These are phyloP conservation scores for Nicotiana undulata DNA, from an alignment of 257 asterid genomes.

Conservation along the genomic window DNA sequence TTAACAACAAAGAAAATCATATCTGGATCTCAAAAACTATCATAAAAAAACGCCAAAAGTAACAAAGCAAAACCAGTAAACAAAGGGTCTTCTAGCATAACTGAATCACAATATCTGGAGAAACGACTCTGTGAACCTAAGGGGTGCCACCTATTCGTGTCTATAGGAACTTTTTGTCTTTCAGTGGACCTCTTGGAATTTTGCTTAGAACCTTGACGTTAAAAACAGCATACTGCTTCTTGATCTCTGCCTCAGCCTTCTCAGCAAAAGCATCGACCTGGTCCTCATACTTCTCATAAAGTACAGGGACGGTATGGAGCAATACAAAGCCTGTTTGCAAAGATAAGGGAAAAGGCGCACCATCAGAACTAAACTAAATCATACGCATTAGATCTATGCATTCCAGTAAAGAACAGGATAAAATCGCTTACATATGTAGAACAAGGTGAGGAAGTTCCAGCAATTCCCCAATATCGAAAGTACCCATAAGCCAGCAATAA, in stretches of 20 bases:
- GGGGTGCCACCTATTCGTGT: slow-evolving; percentile 10
- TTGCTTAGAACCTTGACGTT: slow-evolving; percentile 68
- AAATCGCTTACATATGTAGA: slow-evolving; percentile 55
- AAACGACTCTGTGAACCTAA: slow-evolving; percentile 13
- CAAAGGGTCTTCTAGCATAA: slow-evolving; percentile 25
- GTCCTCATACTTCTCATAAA: slow-evolving; percentile 77
- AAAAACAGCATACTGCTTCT: slow-evolving; percentile 71
- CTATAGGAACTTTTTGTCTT: slow-evolving; percentile 55
- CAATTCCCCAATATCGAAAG: slow-evolving; percentile 63
- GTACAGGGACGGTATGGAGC: slow-evolving; percentile 71
- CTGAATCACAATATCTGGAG: slow-evolving; percentile 20
- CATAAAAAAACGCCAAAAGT: slow-evolving; percentile 12
- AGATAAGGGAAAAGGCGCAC: neutral
- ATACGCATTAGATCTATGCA: neutral
- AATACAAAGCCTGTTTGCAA: slow-evolving; percentile 42
- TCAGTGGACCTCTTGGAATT: slow-evolving; percentile 56
- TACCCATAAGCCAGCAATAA: slow-evolving; percentile 69
- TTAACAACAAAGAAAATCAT: neutral
- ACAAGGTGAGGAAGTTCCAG: slow-evolving; percentile 62
- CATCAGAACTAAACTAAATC: neutral
- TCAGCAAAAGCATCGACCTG: slow-evolving; percentile 77
- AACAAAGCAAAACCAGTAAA: slow-evolving; percentile 22
- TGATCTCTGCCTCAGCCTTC: slow-evolving; percentile 77
- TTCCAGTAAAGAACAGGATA: neutral
- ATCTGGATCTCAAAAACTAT: slow-evolving; percentile 17